Evolutionary conservation across 805 yeast species (phyloP), one percentile per base, ranked within the genome.

Genomic region (Lipomyces starkeyi): DNA sequence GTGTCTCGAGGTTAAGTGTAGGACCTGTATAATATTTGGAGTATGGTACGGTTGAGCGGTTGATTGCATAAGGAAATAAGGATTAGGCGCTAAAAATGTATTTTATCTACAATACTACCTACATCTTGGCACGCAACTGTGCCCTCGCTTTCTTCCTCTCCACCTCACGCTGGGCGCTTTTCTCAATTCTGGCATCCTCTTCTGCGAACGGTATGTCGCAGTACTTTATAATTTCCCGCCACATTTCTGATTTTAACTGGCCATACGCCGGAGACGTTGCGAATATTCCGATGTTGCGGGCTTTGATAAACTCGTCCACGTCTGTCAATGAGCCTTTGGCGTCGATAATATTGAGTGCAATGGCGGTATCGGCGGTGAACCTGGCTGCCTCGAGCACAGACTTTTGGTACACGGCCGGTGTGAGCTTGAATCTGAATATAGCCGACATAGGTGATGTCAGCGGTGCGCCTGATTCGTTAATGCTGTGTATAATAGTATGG

Each of bases 381-480:
- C 82, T 69, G 52, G 77, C 76, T 20, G 79, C 82, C 35, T 75
- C 74, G 43, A 78, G 66, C 32, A 76, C 76, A 58, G 77, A 75
- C 65, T 74, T 73, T 54, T 76, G 78, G 56, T 78, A 73, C 2
- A 72, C 60, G 58, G 60, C 71, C n/a, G 73, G 67, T 14, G 81
- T 79, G 32, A 69, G 73, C 61, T 78, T 75, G 63, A 68, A 74
- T 49, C 75, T 69, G 72, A 79, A 76, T 20, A 80, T 74, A 20
- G 77, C 73, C 73, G 80, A 73, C 77, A 80, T 74, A 27, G 81
- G 79, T 6, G 78, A 74, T 49, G 74, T 73, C 49, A 80, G 72
- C 43, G 79, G 79, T 7, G 82, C 79, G 22, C 81, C 81, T 67
- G 40, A 2, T 25, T 11, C 20, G 40, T 32, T 22, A 54, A 7